These are phyloP conservation scores for Thielaviopsis punctulata DNA, from an alignment of 2,329 filamentous ascomycete genomes.

Conservation along the genomic window DNA sequence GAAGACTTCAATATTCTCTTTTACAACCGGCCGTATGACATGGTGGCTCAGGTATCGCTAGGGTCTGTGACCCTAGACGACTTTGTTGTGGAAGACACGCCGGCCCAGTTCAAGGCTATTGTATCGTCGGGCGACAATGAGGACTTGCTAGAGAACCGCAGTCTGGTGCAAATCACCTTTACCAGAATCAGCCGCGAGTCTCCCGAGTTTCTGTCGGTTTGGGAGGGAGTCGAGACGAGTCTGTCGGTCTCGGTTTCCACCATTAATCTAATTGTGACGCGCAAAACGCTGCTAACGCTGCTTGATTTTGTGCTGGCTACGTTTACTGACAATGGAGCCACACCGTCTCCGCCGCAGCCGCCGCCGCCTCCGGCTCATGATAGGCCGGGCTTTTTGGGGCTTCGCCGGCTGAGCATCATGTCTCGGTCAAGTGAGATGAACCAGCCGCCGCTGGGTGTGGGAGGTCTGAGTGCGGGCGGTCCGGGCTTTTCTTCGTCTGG, in stretches of 20 bases:
- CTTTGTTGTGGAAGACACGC: conserved; percentile 65
- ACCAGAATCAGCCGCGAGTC: conserved; percentile 77
- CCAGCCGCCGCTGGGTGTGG: no score
- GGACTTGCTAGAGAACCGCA: conserved; percentile 59
- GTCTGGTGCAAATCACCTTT: conserved; percentile 79
- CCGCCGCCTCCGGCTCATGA: background rate
- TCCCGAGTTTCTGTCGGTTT: conserved; percentile 81
- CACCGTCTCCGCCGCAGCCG: conserved; percentile 16
- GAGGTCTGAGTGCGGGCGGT: no score
- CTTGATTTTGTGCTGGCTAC: conserved; percentile 89
- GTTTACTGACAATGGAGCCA: conserved; percentile 46
- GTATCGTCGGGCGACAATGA: conserved; percentile 65
- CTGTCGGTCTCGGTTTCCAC: conserved; percentile 83
- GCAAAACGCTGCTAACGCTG: conserved; percentile 79
- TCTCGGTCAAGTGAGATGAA: conserved; percentile 7
- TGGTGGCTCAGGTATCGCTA: conserved; percentile 80
- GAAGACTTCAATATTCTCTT: conserved; percentile 78
- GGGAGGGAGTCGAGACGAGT: conserved; percentile 87
- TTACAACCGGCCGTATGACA: conserved; percentile 76
- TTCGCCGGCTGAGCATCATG: conserved; percentile 9
- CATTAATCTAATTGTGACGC: conserved; percentile 87
- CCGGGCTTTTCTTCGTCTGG: no score
- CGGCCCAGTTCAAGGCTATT: conserved; percentile 89
- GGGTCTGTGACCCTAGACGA: conserved; percentile 82
- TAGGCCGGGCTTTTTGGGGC: background rate